A percentile compares a stretch with the other conserved stretches of the same genome.
Conservation (phyloP, 805 yeast genomes). For the Ogataea pilisensis region DNA sequence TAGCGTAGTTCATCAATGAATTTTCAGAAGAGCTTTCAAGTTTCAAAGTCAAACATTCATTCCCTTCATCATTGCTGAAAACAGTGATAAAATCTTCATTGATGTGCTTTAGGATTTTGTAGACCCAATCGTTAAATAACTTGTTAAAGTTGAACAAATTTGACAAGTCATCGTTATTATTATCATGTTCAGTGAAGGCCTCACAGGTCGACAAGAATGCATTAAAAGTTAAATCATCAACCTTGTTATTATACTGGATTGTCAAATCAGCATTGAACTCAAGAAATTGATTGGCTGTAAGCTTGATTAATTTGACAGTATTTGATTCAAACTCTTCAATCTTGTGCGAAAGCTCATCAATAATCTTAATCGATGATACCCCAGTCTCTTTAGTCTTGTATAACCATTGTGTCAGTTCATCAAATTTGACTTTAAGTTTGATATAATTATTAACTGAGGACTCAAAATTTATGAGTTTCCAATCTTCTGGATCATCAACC, state of each 20-base stretch:
- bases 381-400: not conserved
- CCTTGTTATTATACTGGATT: conserved; percentile 7
- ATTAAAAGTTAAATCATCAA: conserved; percentile 14
- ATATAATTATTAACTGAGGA: conserved; percentile 8
- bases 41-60: conserved; percentile 2
- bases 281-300: conserved; percentile 10
- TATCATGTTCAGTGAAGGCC: conserved; percentile 3
- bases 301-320: conserved; percentile 7
- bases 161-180: conserved; percentile 4
- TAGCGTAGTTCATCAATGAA: conserved; percentile 5
- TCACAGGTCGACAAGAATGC: conserved; percentile 16
- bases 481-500: conserved; percentile 10
- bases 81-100: conserved; percentile 8
- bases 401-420: conserved; percentile 14
- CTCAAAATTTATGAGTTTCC: conserved; percentile 12
- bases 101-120: conserved; percentile 12
- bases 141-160: conserved; percentile 22
- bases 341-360: conserved; percentile 12
- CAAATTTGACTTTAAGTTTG: conserved; percentile 16
- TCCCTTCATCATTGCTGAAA: conserved; percentile 3
- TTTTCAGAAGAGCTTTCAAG: conserved; percentile 1
- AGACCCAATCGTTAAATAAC: conserved; percentile 22
- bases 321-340: conserved; percentile 8
- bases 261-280: conserved; percentile 9
- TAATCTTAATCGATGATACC: conserved; percentile 8